Percentiles rank a stretch among this genome's conserved stretches.
These are phyloP conservation scores for Nymphaea thermarum DNA, from an alignment of 164 flowering plant genomes.

Conservation along the genomic window DNA sequence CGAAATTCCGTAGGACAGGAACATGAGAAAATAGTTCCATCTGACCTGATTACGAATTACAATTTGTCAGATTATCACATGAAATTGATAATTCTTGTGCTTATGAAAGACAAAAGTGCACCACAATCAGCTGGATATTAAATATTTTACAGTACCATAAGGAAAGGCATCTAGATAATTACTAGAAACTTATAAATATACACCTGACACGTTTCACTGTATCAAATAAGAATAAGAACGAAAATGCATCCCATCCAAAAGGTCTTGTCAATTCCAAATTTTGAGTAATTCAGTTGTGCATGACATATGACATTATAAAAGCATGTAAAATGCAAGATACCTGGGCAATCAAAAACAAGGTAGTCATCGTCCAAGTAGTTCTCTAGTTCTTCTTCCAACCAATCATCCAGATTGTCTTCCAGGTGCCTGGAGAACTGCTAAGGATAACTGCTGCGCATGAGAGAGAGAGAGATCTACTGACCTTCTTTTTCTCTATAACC, in stretches of 20 bases:
- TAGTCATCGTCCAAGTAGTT: constrained; percentile 88
- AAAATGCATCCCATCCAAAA: neutral
- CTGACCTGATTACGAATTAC: constrained; percentile 38
- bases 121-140: too few relatives aligned
- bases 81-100: too few relatives aligned
- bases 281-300: neutral
- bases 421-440: constrained; percentile 50
- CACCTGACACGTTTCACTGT: too few relatives aligned
- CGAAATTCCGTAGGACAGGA: constrained; percentile 77
- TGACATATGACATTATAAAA: neutral
- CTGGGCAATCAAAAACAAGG: constrained; percentile 95
- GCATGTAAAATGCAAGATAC: constrained; percentile 18
- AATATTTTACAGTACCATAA: too few relatives aligned
- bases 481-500: too few relatives aligned
- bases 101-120: too few relatives aligned
- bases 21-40: constrained; percentile 89
- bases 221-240: neutral
- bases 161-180: too few relatives aligned
- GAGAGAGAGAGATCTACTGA: neutral
- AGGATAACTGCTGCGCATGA: constrained; percentile 15
- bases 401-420: constrained; percentile 83
- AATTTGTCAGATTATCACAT: neutral
- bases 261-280: neutral
- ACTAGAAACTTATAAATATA: too few relatives aligned
- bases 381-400: constrained; percentile 81